These are phyloP conservation scores for Phytopythium sindhum DNA, from an alignment of 352 stramenopile genomes.

Conservation along the genomic window DNA sequence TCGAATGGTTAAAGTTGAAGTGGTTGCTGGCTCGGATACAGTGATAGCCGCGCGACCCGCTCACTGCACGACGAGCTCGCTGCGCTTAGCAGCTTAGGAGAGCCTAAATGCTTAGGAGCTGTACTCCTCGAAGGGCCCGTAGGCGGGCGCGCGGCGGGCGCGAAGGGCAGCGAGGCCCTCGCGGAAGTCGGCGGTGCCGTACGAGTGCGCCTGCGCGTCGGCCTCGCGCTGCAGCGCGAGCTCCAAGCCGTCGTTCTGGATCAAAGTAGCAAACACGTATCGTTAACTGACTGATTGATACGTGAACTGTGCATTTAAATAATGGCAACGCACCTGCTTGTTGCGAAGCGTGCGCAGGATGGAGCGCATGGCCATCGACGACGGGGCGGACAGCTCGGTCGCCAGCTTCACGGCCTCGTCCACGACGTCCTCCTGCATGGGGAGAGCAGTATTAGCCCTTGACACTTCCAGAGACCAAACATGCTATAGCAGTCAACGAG, in stretches of 20 bases:
- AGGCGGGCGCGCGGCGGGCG: constrained; percentile 58
- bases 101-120: constrained; percentile 10
- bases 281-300: neutral
- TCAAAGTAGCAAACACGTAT: neutral
- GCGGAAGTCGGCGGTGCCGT: constrained; percentile 70
- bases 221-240: constrained; percentile 67
- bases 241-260: constrained; percentile 58
- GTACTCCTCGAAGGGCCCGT: constrained; percentile 44
- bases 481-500: neutral
- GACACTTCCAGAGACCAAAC: neutral
- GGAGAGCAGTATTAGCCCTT: neutral
- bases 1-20: neutral
- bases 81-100: constrained; percentile 10
- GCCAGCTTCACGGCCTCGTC: constrained; percentile 53
- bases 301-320: neutral
- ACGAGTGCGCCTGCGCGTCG: constrained; percentile 78
- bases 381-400: constrained; percentile 46
- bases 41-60: neutral
- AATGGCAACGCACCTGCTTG: constrained; percentile 21
- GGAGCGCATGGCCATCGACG: constrained; percentile 65
- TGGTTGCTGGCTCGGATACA: neutral
- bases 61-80: neutral
- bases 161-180: constrained; percentile 76
- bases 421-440: constrained; percentile 32
- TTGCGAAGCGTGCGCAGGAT: constrained; percentile 64